Evolutionary conservation across 768 basidiomycete species (phyloP).

Genomic region (Clavulina sp.): DNA sequence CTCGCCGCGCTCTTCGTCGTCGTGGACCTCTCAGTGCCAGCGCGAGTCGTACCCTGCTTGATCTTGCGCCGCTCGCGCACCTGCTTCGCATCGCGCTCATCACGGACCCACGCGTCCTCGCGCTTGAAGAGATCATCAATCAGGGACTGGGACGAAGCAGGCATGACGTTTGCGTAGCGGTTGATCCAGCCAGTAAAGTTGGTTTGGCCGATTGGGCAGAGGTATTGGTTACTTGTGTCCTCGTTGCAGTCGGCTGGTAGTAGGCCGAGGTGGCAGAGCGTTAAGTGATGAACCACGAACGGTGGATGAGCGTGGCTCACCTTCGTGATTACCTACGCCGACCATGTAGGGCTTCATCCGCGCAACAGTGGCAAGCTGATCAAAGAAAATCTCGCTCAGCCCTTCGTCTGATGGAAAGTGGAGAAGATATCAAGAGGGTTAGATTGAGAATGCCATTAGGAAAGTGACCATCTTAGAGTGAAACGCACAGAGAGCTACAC

Average conservation of each 20-base stretch:
- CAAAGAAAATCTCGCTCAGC: neutral
- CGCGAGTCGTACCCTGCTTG: too few species aligned
- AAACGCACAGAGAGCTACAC: too few species aligned
- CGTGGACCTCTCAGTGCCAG: too few species aligned
- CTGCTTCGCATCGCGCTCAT: too few species aligned
- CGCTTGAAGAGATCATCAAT: neutral
- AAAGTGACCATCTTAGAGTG: neutral
- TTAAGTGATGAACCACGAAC: too few species aligned
- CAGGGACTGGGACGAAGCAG: neutral
- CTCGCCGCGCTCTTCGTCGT: too few species aligned
- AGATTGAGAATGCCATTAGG: neutral
- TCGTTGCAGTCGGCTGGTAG: neutral
- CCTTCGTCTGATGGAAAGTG: neutral
- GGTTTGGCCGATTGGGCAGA: neutral
- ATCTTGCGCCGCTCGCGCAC: too few species aligned
- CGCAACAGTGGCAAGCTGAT: constrained; percentile 6
- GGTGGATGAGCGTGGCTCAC: constrained; percentile 12
- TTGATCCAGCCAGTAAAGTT: neutral
- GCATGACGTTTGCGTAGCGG: neutral
- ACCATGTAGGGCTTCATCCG: constrained; percentile 17
- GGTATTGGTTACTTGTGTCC: neutral
- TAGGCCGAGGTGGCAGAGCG: too few species aligned
- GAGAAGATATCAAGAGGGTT: neutral
- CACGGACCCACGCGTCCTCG: neutral
- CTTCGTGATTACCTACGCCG: constrained; percentile 17